Conservation (phyloP, 2,329 filamentous ascomycete species). For the Fusarium sp. region DNA sequence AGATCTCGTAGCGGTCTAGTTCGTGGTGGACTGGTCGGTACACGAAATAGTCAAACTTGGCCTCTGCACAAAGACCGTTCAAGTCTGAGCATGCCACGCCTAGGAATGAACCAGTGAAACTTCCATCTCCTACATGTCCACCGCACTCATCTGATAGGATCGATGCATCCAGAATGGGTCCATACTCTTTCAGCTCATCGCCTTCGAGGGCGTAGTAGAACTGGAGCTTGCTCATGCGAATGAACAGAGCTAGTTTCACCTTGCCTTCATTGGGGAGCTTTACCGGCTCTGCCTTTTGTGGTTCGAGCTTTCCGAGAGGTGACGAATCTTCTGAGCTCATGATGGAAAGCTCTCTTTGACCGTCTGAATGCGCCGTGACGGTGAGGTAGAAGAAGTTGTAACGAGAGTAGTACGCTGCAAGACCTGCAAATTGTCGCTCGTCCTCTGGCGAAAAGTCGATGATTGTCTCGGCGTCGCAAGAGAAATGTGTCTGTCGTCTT, state of each 20-base stretch:
- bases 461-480: conserved; percentile 69
- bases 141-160: conserved; percentile 73
- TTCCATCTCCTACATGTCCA: conserved; percentile 70
- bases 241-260: conserved; percentile 62
- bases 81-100: conserved; percentile 68
- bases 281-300: conserved; percentile 58
- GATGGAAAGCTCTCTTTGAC: conserved; percentile 68
- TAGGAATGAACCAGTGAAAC: conserved; percentile 73
- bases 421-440: conserved; percentile 70
- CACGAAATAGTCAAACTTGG: conserved; percentile 64
- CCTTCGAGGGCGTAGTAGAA: conserved; percentile 68
- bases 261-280: conserved; percentile 66
- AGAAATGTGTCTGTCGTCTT: conserved; percentile 69
- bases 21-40: conserved; percentile 62
- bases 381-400: conserved; percentile 75
- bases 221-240: conserved; percentile 65
- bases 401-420: conserved; percentile 72
- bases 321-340: conserved; percentile 68
- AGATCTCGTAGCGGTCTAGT: conserved; percentile 61
- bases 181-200: conserved; percentile 60
- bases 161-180: conserved; percentile 68
- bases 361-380: conserved; percentile 67
- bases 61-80: conserved; percentile 62
- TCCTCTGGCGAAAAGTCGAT: conserved; percentile 66
- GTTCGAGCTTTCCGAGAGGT: conserved; percentile 62